phyloP scores from a whole-genome alignment of 1,139 yeast species.

The Kurtzmaniella quercitrusa region DNA sequence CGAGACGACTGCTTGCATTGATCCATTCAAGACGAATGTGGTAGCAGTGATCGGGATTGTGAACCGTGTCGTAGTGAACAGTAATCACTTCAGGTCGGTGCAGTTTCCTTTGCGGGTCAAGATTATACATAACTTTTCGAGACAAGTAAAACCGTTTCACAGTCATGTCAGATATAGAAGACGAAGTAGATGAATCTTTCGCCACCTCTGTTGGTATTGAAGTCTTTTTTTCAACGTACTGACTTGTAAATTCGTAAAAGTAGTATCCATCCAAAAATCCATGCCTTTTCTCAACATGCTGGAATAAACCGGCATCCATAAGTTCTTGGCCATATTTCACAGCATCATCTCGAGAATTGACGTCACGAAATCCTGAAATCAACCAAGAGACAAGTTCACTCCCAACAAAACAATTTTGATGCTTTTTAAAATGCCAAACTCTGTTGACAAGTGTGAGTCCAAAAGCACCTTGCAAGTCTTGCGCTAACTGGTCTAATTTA shows the following conservation, averaged over 20 bases:
- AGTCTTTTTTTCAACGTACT: slow-evolving; percentile 41
- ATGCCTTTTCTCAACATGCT: slow-evolving; percentile 80
- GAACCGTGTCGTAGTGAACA: slow-evolving; percentile 88
- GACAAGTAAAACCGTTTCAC: slow-evolving; percentile 43
- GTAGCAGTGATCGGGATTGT: slow-evolving; percentile 92
- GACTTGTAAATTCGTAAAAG: slow-evolving; percentile 69
- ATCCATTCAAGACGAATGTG: slow-evolving; percentile 92
- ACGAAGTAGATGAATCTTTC: neutral
- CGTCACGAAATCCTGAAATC: slow-evolving; percentile 71
- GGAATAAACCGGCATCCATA: slow-evolving; percentile 68
- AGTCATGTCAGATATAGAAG: neutral
- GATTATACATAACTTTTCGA: slow-evolving; percentile 63
- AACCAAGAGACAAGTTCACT: slow-evolving; percentile 85
- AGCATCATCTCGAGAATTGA: slow-evolving; percentile 80
- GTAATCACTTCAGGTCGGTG: slow-evolving; percentile 74
- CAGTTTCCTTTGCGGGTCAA: slow-evolving; percentile 71
- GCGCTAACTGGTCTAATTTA: slow-evolving; percentile 47
- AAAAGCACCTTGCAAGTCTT: slow-evolving; percentile 67
- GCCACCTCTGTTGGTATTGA: slow-evolving; percentile 8
- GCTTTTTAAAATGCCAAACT: slow-evolving; percentile 86
- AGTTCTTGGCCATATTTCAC: slow-evolving; percentile 70
- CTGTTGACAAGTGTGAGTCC: slow-evolving; percentile 67
- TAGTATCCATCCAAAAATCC: slow-evolving; percentile 89
- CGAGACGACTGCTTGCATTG: slow-evolving; percentile 80
- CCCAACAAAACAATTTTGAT: slow-evolving; percentile 78